Evolutionary conservation across 768 basidiomycete species (phyloP).

Genomic region (Russula ochroleuca): DNA sequence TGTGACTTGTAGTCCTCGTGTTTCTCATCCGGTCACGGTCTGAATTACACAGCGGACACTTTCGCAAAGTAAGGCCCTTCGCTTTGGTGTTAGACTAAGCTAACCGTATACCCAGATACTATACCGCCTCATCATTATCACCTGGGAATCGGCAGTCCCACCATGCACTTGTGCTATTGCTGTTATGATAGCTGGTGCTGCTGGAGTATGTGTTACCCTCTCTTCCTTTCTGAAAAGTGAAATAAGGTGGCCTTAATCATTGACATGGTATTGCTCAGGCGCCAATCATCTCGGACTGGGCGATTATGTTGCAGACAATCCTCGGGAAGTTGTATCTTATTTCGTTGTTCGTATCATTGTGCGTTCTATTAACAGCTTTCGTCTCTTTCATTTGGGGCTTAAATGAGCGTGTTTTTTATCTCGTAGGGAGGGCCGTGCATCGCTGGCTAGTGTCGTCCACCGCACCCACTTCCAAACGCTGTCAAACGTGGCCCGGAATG

Average conservation of each 20-base stretch:
- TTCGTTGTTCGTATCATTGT: conserved; percentile 33
- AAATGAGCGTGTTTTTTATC: not conserved
- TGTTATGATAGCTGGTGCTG: conserved; percentile 27
- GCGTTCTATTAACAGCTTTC: conserved; percentile 5
- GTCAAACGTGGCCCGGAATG: not conserved
- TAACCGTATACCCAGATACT: conserved; percentile 1
- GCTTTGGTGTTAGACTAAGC: not conserved
- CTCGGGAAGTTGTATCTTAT: conserved; percentile 35
- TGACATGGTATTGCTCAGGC: not conserved
- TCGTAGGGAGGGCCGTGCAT: conserved; percentile 16
- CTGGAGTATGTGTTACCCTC: not conserved
- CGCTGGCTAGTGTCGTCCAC: not conserved
- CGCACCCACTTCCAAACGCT: conserved; percentile 17
- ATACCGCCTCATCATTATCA: conserved; percentile 26
- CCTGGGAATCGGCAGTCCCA: conserved; percentile 33
- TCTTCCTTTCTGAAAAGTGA: not conserved
- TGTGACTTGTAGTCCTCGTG: conserved; percentile 9
- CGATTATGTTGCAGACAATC: conserved; percentile 31
- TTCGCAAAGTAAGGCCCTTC: conserved; percentile 7
- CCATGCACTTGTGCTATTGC: conserved; percentile 32
- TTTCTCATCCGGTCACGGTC: conserved; percentile 18
- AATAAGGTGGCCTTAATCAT: not conserved
- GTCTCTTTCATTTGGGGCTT: too few species aligned
- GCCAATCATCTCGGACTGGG: conserved; percentile 29
- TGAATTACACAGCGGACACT: conserved; percentile 4